Conservation (phyloP, 2,329 filamentous ascomycete species). For the Exophiala sp. region DNA sequence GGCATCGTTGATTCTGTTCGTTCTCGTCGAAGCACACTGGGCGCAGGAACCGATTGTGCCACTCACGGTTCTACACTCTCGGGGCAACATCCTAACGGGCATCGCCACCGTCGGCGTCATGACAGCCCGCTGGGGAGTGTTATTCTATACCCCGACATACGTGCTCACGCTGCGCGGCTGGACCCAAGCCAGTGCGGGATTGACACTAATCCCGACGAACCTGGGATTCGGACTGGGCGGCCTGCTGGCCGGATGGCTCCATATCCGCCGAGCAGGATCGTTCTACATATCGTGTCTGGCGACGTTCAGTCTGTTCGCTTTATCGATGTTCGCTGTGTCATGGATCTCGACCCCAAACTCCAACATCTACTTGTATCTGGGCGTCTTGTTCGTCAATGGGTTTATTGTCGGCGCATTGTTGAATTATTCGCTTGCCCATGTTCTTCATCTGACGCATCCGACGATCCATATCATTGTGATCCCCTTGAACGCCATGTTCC, state of each 20-base stretch:
- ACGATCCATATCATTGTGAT: slow-evolving; percentile 69
- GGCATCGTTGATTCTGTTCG: slow-evolving; percentile 51
- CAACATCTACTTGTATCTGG: slow-evolving; percentile 50
- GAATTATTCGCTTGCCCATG: slow-evolving; percentile 75
- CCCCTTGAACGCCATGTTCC: slow-evolving; percentile 69
- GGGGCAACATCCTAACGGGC: slow-evolving; percentile 66
- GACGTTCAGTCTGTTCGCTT: slow-evolving; percentile 56
- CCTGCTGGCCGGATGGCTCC: slow-evolving; percentile 65
- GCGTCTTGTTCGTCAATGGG: slow-evolving; percentile 57
- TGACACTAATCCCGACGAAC: slow-evolving; percentile 76
- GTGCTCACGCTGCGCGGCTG: slow-evolving; percentile 69
- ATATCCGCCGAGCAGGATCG: slow-evolving; percentile 65
- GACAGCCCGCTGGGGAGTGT: slow-evolving; percentile 70
- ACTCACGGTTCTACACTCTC: slow-evolving; percentile 60
- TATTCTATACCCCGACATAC: slow-evolving; percentile 77
- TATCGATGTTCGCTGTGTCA: slow-evolving; percentile 54
- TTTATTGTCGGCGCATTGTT: slow-evolving; percentile 64
- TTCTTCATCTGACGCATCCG: slow-evolving; percentile 64
- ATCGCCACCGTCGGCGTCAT: slow-evolving; percentile 70
- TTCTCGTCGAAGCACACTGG: slow-evolving; percentile 58
- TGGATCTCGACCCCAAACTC: slow-evolving; percentile 50
- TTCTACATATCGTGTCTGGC: slow-evolving; percentile 63
- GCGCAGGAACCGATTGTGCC: slow-evolving; percentile 69
- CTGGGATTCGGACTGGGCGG: slow-evolving; percentile 70
- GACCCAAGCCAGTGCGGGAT: slow-evolving; percentile 62